Percentiles rank a stretch among this genome's conserved stretches.
These are phyloP conservation scores for Tardiomyces blankii DNA, from an alignment of 1,139 yeast genomes.

Conservation along the genomic window DNA sequence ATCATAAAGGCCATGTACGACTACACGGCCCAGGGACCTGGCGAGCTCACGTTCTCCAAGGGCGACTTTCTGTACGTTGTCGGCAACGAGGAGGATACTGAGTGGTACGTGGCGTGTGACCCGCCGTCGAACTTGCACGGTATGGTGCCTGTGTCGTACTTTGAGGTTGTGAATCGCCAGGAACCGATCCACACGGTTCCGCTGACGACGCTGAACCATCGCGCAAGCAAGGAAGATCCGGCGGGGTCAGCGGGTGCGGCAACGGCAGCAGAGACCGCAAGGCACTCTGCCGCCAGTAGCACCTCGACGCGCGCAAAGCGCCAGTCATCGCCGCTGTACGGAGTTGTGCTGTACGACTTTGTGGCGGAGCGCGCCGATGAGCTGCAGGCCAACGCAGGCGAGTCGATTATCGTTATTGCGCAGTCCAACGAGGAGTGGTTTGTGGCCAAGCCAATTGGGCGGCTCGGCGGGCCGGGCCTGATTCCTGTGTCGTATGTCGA, in stretches of 20 bases:
- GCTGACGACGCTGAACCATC: constrained; percentile 8
- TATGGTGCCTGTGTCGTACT: constrained; percentile 77
- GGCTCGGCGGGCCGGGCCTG: constrained; percentile 94
- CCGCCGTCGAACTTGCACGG: constrained; percentile 73
- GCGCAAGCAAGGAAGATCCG: background rate
- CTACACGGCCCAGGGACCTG: constrained; percentile 71
- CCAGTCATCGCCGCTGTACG: constrained; percentile 33
- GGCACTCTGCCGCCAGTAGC: background rate
- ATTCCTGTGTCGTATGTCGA: constrained; percentile 89
- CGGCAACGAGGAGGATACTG: constrained; percentile 47
- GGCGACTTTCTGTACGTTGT: constrained; percentile 88
- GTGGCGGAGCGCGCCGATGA: constrained; percentile 86
- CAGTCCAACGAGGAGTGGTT: constrained; percentile 97
- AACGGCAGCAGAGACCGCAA: background rate
- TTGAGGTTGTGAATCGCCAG: constrained; percentile 62
- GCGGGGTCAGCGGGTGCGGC: no score
- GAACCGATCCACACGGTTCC: constrained; percentile 33
- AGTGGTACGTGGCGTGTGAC: constrained; percentile 85
- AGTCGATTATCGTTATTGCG: constrained; percentile 84
- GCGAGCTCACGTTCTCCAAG: constrained; percentile 63
- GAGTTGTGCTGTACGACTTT: constrained; percentile 68
- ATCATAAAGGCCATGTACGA: constrained; percentile 77
- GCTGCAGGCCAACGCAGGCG: constrained; percentile 73
- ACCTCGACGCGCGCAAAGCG: background rate
- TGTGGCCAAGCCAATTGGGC: constrained; percentile 89